Evolutionary conservation across 768 basidiomycete species (phyloP), one percentile per base, ranked within the genome.

Genomic region (Rhizopogon vinicolor): DNA sequence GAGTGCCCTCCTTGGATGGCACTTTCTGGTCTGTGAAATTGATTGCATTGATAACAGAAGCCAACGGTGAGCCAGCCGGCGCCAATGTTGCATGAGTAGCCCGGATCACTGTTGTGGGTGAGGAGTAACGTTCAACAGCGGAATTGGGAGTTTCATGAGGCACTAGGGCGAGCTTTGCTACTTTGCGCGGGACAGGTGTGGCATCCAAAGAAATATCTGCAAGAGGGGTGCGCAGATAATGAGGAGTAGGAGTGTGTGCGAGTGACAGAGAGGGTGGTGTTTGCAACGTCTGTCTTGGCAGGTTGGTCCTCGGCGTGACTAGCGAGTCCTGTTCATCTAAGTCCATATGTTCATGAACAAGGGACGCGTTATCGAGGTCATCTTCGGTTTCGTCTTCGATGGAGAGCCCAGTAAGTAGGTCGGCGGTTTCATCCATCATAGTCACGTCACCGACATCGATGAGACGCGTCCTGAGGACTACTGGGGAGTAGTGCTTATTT

Each of bases 41-140:
- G 41, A 65, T 66, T 0, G 66, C 63, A 58, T 66, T 71, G 53
- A 67, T 63, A n/a, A 68, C 62, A 44, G 65, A 62, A 18, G 67
- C 61, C 12, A 71, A 58, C 5, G 70, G 68, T 8, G 66, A 62
- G 22, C 59, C 60, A 10, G 54, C 33, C 1, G 68, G 65, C 35
- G 59, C 62, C 16, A 50, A 52, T 1, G 58, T 52, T 12, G 35
- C 5, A 12, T 43, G 53, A 19, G 55, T 42, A 8, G 28, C 45
- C 9, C 48, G 55, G 16, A 58, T 14, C n/a, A 49, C 52, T 10
- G 57, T 52, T 18, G n/a, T 44, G 13, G 57, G 56, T 13, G 44
- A 41, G 14, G 48, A 43, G 44, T 37, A 33, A 33, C 8, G 22
- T 12, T 54, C 49, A 12, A 35, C 13, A 18, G 33, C 31, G 22